Evolutionary conservation across 2,329 filamentous ascomycete species (phyloP), one percentile per base, ranked within the genome.

Genomic region (Sporothrix euskadiensis): DNA sequence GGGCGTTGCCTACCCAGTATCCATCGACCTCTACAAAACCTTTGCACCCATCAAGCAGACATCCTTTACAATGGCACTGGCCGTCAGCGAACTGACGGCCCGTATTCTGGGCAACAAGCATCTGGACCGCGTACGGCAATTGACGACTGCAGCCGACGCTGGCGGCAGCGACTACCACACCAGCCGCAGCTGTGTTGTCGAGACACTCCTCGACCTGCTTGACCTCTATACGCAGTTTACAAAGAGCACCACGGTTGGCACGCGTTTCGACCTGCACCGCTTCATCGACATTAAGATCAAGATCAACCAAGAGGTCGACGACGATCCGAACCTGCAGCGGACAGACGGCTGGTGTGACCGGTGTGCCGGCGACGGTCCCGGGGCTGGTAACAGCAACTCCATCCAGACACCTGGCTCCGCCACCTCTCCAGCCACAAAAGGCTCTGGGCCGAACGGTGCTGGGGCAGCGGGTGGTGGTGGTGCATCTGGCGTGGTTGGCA

Each of bases 31-130:
- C 65, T 97, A 98, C 83, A 93, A 94, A 79, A 99, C 96, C 0
- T 97, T 96, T 81, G 91, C 94, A 0, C 94, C 94, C 9, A 86
- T 98, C 73, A 98, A 98, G 83, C 93, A 97, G 78, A 92, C 91
- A 0, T 92, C 92, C 0, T 89, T 92, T n/a, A 92, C 93, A 16
- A 91, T 98, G 87, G 93, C 92, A 0, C 88, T 97, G 78, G 91
- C 92, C 10, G 89, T 93, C 76, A 83, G 97, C 12, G 94, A 97
- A 82, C 88, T 98, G 49, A 91, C 94, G 0, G 89, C 91, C 0
- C 87, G 92, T 35, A 82, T 98, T 73, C 85, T 88, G 47, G 87
- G 86, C 63, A 87, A 86, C 69, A 84, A 85, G 54, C 86, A 88
- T 59, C 77, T 88, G 8, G 85, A 87, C 8, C 80, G 80, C 35